Base-by-base conservation (phyloP, 805 yeast genomes). In the Teunomyces barrocoloradensis region DNA sequence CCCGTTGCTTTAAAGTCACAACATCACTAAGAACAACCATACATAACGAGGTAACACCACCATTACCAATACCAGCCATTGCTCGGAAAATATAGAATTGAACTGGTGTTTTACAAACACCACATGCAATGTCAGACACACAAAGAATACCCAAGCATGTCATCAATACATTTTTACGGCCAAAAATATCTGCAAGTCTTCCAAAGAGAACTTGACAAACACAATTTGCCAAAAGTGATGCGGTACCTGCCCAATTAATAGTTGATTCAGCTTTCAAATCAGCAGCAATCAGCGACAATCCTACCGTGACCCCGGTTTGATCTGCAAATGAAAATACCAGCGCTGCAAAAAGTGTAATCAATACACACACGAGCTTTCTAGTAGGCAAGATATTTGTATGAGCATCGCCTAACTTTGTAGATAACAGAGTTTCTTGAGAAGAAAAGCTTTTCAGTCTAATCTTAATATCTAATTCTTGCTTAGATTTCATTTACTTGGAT, bases 221-320 rank as follows among this genome's bases (percentile, higher is more conserved):
- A 41, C 80, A 70, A 43, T 73, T 74, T 5, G 83, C 80, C 43
- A 81, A 71, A 25, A 79, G 60, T 12, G 75, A 60, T 2, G 83
- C 74, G 0, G 85, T 75, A 11, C 83, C 83, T 0, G 81, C 82
- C 85, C 86, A 81, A 41, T 79, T 72, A 38, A 80, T 77, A 1
- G 81, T 72, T 15, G 63, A 64, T 36, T 69, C 65, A 2, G 81
- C 79, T 42, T 77, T 47, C 40, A 80, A 61, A 28, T 73, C 81
- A 23, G 65, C 56, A 6, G 78, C 80, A 32, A 80, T 79, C n/a
- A 56, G 49, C 1, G 84, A 71, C 29, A 78, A 68, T 1, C 78
- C 79, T 10, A 78, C 75, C 1, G 78, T 69, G 29, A 77, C 69
- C 25, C 79, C 70, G 2, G 78, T 73, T 51, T 75, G 81, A 59